Conservation (phyloP, 176 grass and related monocot genomes). For the Otatea glauca region DNA sequence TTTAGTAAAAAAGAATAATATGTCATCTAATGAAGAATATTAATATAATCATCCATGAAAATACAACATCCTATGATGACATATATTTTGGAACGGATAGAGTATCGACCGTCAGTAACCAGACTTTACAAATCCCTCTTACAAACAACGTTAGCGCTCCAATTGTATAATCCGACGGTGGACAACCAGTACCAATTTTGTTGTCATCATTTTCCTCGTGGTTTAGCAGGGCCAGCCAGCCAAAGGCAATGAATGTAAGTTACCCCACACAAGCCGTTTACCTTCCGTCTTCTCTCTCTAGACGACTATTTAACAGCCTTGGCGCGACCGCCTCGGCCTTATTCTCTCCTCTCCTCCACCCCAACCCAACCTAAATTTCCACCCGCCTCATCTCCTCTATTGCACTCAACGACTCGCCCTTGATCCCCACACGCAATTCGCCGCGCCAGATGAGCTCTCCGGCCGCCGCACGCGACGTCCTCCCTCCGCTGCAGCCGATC, state of each 20-base stretch:
- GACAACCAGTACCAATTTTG: not conserved
- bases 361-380: not conserved
- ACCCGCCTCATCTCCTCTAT: not conserved
- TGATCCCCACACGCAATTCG: slow-evolving; percentile 6
- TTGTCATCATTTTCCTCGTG: not conserved
- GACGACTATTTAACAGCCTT: slow-evolving; percentile 59
- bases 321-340: slow-evolving; percentile 35
- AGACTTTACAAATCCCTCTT: not conserved
- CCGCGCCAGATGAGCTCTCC: slow-evolving; percentile 36
- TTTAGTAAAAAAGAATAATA: too few species aligned
- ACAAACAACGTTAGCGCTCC: not conserved
- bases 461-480: slow-evolving; percentile 24
- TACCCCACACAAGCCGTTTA: slow-evolving; percentile 14
- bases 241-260: slow-evolving; percentile 3
- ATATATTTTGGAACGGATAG: too few species aligned
- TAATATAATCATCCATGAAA: too few species aligned
- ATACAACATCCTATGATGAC: too few species aligned
- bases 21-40: too few species aligned
- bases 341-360: not conserved
- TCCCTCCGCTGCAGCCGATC: slow-evolving; percentile 42
- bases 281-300: not conserved
- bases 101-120: too few species aligned
- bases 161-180: not conserved
- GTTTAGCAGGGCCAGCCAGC: not conserved
- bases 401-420: slow-evolving; percentile 4